These are phyloP conservation scores for Polyrhizophydium stewartii DNA, from an alignment of 371 early-diverging fungal genomes.

Conservation along the genomic window DNA sequence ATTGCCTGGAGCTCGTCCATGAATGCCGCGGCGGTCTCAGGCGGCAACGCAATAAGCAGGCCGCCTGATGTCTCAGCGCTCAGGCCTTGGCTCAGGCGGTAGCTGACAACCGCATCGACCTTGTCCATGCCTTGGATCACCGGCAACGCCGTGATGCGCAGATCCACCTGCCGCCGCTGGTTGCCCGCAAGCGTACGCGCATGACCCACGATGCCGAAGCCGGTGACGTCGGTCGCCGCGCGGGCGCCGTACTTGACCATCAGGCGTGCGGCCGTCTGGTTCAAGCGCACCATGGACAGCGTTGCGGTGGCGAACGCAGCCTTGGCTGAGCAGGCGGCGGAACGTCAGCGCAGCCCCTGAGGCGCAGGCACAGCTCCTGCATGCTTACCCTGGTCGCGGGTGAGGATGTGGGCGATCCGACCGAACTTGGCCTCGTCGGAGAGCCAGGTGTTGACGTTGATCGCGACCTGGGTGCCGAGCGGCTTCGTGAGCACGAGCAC, in stretches of 20 bases:
- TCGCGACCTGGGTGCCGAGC: constrained; percentile 29
- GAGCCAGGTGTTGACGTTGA: constrained; percentile 25
- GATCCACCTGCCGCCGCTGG: constrained; percentile 15
- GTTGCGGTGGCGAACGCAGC: constrained; percentile 19
- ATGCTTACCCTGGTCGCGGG: constrained; percentile 18
- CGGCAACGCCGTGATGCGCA: constrained; percentile 23
- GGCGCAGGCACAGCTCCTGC: too few relatives aligned
- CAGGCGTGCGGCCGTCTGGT: constrained; percentile 17
- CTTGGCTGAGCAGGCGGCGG: not conserved
- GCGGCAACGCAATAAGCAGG: constrained; percentile 17
- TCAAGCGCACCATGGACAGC: constrained; percentile 22
- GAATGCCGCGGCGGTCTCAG: constrained; percentile 17
- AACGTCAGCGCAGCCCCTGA: not conserved
- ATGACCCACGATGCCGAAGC: constrained; percentile 31
- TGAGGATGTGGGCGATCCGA: constrained; percentile 10
- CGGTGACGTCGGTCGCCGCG: constrained; percentile 30
- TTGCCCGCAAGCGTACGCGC: constrained; percentile 24
- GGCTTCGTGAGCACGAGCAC: constrained; percentile 32
- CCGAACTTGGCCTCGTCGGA: constrained; percentile 16
- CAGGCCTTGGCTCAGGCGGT: constrained; percentile 9
- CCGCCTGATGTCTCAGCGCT: constrained; percentile 30
- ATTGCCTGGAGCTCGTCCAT: constrained; percentile 12
- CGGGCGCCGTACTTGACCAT: constrained; percentile 33
- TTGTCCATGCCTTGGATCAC: constrained; percentile 12
- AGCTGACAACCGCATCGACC: constrained; percentile 12